These are phyloP conservation scores for Tolypocladium nubicola DNA, from an alignment of 2,329 filamentous ascomycete genomes.

Conservation along the genomic window DNA sequence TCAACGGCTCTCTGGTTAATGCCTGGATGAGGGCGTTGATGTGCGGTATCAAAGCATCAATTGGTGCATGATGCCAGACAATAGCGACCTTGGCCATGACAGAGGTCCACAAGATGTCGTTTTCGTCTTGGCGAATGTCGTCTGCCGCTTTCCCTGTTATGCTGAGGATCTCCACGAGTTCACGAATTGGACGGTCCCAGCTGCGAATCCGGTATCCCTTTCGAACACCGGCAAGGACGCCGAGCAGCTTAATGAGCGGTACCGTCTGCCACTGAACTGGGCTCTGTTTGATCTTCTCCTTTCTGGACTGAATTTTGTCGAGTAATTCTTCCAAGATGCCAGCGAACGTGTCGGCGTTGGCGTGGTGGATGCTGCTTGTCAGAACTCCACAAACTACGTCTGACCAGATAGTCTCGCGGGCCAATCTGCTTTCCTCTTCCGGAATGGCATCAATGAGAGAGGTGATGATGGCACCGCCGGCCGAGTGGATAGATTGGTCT, in stretches of 20 bases:
- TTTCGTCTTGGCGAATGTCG: slow-evolving; percentile 22
- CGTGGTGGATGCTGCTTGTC: slow-evolving; percentile 75
- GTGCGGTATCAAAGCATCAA: slow-evolving; percentile 66
- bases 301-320: slow-evolving; percentile 30
- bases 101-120: slow-evolving; percentile 42
- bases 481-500: slow-evolving; percentile 48
- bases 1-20: slow-evolving; percentile 55
- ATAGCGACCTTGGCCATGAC: slow-evolving; percentile 52
- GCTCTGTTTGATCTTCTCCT: slow-evolving; percentile 16
- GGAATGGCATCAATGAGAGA: slow-evolving; percentile 41
- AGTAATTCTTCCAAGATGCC: slow-evolving; percentile 55
- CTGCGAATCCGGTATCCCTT: slow-evolving; percentile 63
- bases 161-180: slow-evolving; percentile 41
- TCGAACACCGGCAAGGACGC: slow-evolving; percentile 65
- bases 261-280: slow-evolving; percentile 26
- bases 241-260: slow-evolving; percentile 49
- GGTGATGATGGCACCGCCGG: slow-evolving; percentile 41
- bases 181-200: slow-evolving; percentile 58
- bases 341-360: slow-evolving; percentile 61
- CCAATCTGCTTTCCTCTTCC: slow-evolving; percentile 36
- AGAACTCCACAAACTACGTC: slow-evolving; percentile 66
- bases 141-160: slow-evolving; percentile 28
- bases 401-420: slow-evolving; percentile 40
- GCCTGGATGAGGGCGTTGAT: slow-evolving; percentile 54
- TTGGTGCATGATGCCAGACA: slow-evolving; percentile 63